phyloP scores from a whole-genome alignment of 1,139 yeast species.

The Blastobotrys capitulatus region DNA sequence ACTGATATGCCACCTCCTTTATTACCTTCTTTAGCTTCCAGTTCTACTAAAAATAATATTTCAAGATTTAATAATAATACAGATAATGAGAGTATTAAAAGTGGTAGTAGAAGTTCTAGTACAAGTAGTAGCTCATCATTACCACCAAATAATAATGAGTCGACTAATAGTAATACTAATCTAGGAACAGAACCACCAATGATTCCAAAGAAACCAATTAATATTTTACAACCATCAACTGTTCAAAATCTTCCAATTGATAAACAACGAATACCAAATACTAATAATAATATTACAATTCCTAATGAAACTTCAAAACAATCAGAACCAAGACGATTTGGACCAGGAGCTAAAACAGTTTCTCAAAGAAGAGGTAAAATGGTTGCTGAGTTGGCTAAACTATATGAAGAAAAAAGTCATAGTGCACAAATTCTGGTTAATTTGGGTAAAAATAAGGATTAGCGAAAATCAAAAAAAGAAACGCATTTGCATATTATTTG shows the following conservation, averaged over 20 bases:
- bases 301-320: not conserved
- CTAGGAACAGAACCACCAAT: not conserved
- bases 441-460: constrained; percentile 17
- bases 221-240: constrained; percentile 1
- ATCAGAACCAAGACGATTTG: constrained; percentile 11
- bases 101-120: not conserved
- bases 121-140: not conserved
- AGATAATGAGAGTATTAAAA: not conserved
- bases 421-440: constrained; percentile 24
- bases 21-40: not conserved
- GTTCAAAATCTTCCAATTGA: not conserved
- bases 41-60: not conserved
- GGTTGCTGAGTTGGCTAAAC: constrained; percentile 32
- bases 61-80: not conserved
- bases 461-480: no score
- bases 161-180: not conserved
- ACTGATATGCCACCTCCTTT: constrained; percentile 12
- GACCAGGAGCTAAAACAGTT: constrained; percentile 11
- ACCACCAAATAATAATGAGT: not conserved
- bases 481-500: no score
- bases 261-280: not conserved
- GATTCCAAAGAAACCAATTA: constrained; percentile 1
- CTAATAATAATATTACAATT: not conserved
- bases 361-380: constrained; percentile 14
- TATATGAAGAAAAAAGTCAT: constrained; percentile 29